phyloP scores from a whole-genome alignment of 495 filamentous ascomycete species.

The Penicillium macrosclerotiorum region DNA sequence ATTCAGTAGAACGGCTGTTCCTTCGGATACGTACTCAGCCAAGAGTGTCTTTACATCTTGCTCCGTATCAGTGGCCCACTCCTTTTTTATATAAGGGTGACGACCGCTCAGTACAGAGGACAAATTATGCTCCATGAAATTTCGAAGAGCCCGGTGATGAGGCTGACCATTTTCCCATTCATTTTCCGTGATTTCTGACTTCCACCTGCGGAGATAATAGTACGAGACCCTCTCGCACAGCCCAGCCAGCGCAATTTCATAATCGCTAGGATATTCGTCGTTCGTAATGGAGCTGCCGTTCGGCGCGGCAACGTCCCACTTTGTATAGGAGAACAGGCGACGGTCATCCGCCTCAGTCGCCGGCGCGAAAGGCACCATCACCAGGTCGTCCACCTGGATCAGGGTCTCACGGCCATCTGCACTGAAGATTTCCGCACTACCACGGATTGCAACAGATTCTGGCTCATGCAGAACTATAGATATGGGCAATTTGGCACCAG shows the following conservation, averaged over 20 bases:
- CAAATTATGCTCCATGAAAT: no score
- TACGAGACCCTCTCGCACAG: no score
- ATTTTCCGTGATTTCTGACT: no score
- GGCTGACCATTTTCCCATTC: no score
- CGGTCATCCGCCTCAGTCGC: constrained; percentile 2
- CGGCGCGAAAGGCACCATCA: neutral
- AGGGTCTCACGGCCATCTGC: neutral
- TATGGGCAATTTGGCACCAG: neutral
- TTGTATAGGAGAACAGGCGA: neutral
- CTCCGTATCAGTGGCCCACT: no score
- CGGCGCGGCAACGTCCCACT: neutral
- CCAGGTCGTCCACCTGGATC: constrained; percentile 3
- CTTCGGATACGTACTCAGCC: no score
- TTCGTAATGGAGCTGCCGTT: neutral
- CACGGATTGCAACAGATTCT: neutral
- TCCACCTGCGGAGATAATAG: no score
- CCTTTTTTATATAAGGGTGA: no score
- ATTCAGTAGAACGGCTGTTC: no score
- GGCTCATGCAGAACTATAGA: neutral
- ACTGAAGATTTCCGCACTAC: neutral
- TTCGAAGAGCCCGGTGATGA: no score
- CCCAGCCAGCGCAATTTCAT: neutral
- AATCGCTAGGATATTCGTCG: neutral
- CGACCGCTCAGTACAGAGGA: no score
- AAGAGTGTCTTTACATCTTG: no score